A percentile compares a stretch with the other conserved stretches of the same genome.
phyloP scores from a whole-genome alignment of 305 asterid genomes.

The Fraxinus velutina region DNA sequence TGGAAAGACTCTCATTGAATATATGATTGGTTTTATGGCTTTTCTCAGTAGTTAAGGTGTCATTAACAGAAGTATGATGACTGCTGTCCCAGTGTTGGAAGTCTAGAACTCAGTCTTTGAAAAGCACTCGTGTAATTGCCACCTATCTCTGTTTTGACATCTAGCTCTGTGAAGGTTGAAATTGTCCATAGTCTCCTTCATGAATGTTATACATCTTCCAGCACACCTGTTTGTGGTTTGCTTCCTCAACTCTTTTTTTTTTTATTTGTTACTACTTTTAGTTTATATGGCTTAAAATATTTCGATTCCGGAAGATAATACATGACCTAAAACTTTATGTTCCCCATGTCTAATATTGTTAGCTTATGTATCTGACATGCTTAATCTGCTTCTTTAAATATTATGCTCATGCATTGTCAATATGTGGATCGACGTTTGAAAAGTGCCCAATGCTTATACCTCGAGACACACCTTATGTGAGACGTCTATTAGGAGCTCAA shows the following conservation, averaged over 20 bases:
- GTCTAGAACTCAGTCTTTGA: neutral
- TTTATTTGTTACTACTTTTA: neutral
- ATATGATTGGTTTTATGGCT: neutral
- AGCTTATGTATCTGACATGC: neutral
- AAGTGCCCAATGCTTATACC: neutral
- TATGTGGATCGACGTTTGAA: neutral
- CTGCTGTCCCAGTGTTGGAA: neutral
- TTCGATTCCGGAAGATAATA: neutral
- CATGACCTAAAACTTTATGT: neutral
- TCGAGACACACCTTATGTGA: neutral
- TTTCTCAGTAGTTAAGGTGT: neutral
- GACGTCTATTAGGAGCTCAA: neutral
- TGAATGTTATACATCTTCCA: neutral
- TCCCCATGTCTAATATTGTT: neutral
- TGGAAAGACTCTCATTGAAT: neutral
- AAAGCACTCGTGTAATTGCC: neutral
- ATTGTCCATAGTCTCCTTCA: constrained; percentile 13
- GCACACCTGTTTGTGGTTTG: neutral
- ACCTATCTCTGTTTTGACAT: neutral
- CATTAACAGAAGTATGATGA: neutral
- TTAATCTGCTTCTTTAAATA: neutral
- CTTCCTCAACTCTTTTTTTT: constrained; percentile 4
- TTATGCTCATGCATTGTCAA: neutral
- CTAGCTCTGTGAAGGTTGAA: neutral
- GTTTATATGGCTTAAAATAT: neutral